Percentiles rank a stretch among this genome's conserved stretches.
phyloP scores from a whole-genome alignment of 2,329 filamentous ascomycete genomes.

The Paecilomyces fulvus region DNA sequence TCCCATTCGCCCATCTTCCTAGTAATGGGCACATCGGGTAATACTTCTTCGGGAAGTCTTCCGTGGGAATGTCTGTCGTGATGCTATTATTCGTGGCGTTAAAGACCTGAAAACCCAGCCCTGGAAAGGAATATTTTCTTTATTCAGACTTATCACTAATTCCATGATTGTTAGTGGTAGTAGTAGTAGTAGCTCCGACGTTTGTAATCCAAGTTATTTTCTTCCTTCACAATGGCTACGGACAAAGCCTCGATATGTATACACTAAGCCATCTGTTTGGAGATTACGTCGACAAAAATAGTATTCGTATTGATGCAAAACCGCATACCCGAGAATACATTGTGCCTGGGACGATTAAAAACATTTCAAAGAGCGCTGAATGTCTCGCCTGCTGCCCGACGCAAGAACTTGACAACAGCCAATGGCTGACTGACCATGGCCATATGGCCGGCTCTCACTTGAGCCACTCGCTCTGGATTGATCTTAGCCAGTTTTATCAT shows the following conservation, averaged over 20 bases:
- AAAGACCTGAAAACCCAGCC: slow-evolving; percentile 55
- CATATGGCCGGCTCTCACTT: slow-evolving; percentile 4
- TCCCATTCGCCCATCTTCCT: slow-evolving; percentile 53
- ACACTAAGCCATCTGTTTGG: too few relatives aligned
- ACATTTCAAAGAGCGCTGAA: background rate
- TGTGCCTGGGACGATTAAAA: too few relatives aligned
- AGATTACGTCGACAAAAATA: too few relatives aligned
- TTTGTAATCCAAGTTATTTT: too few relatives aligned
- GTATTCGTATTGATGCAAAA: too few relatives aligned
- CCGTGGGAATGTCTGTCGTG: slow-evolving; percentile 46
- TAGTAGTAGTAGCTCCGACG: slow-evolving; percentile 47
- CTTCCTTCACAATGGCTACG: too few relatives aligned
- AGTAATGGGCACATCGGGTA: slow-evolving; percentile 45
- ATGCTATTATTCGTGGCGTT: slow-evolving; percentile 58
- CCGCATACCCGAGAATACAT: slow-evolving; percentile 12
- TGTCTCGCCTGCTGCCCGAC: slow-evolving; percentile 3
- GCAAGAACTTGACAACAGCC: slow-evolving; percentile 3
- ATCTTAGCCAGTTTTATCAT: slow-evolving; percentile 4
- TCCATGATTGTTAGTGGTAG: background rate
- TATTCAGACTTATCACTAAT: too few relatives aligned
- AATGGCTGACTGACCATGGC: slow-evolving; percentile 5
- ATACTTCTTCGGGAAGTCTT: slow-evolving; percentile 43
- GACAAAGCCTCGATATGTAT: too few relatives aligned
- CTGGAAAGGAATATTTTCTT: slow-evolving; percentile 11
- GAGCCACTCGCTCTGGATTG: background rate